Evolutionary conservation across 495 filamentous ascomycete species (phyloP).

Genomic region (Cladorrhinum samala): DNA sequence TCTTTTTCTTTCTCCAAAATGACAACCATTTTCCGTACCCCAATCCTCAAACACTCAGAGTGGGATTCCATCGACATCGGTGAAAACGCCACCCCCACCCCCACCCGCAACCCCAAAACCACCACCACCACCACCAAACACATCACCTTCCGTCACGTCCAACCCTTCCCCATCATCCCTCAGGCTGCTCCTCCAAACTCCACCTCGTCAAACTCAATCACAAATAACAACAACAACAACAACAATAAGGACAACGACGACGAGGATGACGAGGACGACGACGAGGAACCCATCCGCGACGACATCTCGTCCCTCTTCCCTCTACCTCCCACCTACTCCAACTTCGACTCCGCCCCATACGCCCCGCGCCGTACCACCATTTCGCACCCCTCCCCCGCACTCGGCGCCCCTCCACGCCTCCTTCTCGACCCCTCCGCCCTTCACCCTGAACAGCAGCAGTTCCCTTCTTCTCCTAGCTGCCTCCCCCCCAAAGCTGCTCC

Average conservation of each 20-base stretch:
- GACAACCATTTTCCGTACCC: neutral
- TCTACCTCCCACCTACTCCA: constrained; percentile 1
- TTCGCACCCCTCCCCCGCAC: neutral
- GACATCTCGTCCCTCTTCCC: neutral
- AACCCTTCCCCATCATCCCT: neutral
- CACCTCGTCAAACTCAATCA: too few relatives aligned
- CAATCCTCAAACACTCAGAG: constrained; percentile 1
- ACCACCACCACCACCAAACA: neutral
- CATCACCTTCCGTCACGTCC: neutral
- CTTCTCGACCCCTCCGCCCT: too few relatives aligned
- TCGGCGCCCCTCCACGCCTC: neutral
- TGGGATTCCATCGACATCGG: constrained; percentile 4
- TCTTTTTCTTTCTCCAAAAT: neutral
- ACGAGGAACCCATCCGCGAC: neutral
- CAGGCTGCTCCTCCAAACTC: too few relatives aligned
- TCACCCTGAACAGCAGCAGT: too few relatives aligned
- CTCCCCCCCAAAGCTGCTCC: too few relatives aligned
- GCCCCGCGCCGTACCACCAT: neutral
- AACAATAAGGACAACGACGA: too few relatives aligned
- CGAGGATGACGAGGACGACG: too few relatives aligned
- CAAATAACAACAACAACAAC: too few relatives aligned
- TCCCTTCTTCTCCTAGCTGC: too few relatives aligned
- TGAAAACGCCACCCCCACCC: neutral
- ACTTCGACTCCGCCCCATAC: neutral
- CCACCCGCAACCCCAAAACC: neutral